Evolutionary conservation across 306 rosid genomes (phyloP).

Genomic region (Astragalus membranaceus): DNA sequence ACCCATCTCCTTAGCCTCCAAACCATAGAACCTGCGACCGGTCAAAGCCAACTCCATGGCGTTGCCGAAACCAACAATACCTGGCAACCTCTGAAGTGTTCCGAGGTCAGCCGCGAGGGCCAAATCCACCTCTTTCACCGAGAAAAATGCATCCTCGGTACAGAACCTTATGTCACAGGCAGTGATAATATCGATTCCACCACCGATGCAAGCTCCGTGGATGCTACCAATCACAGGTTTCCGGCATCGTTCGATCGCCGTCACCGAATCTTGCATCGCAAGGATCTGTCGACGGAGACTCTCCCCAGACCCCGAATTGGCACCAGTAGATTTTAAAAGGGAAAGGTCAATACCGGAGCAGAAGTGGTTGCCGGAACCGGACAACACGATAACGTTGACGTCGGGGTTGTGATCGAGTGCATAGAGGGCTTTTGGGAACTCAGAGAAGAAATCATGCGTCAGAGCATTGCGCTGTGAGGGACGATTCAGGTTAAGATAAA

Average conservation of each 20-base stretch:
- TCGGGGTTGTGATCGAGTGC: conserved; percentile 55
- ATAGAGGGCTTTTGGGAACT: conserved; percentile 60
- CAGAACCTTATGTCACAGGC: conserved; percentile 84
- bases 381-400: conserved; percentile 59
- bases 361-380: conserved; percentile 65
- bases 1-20: conserved; percentile 66
- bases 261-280: conserved; percentile 58
- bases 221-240: conserved; percentile 76
- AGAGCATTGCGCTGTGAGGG: conserved; percentile 64
- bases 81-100: conserved; percentile 75
- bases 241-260: conserved; percentile 77
- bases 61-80: conserved; percentile 65
- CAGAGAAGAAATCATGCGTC: conserved; percentile 52
- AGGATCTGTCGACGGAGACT: conserved; percentile 55
- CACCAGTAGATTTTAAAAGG: conserved; percentile 10
- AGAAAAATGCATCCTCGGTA: conserved; percentile 65
- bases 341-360: conserved; percentile 79
- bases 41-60: conserved; percentile 82
- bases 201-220: conserved; percentile 81
- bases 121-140: conserved; percentile 81
- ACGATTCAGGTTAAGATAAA: conserved; percentile 50
- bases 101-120: conserved; percentile 85
- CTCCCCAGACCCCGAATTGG: conserved; percentile 41
- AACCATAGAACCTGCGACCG: conserved; percentile 64
- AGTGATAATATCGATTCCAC: conserved; percentile 62